Percentiles rank a stretch among this genome's conserved stretches.
Evolutionary conservation across 2,329 filamentous ascomycete genomes (phyloP).

Genomic region (Venturia pyrina): DNA sequence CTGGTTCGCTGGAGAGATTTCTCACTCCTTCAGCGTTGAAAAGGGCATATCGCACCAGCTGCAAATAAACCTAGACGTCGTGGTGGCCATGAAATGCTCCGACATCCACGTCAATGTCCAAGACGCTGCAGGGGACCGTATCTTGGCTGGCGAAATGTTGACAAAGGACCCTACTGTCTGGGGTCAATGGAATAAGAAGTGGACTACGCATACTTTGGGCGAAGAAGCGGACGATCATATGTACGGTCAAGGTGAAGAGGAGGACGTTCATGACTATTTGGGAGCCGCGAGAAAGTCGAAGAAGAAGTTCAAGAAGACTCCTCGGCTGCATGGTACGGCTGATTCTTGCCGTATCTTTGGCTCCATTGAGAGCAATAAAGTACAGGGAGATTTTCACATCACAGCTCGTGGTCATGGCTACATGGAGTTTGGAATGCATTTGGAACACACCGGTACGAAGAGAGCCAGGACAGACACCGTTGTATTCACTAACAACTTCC

Average conservation of each 20-base stretch:
- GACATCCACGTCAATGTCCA: constrained; percentile 96
- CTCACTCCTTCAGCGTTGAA: constrained; percentile 87
- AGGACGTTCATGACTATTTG: constrained; percentile 87
- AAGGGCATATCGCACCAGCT: constrained; percentile 78
- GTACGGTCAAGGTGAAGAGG: constrained; percentile 50
- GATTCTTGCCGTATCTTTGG: constrained; percentile 87
- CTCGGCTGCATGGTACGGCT: constrained; percentile 45
- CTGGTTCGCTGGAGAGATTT: constrained; percentile 78
- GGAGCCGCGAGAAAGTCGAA: constrained; percentile 58
- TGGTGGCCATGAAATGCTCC: constrained; percentile 76
- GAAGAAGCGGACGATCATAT: constrained; percentile 20
- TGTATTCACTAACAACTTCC: constrained; percentile 8
- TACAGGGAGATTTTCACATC: constrained; percentile 97
- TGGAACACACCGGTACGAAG: constrained; percentile 68
- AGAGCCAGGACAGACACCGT: constrained; percentile 1
- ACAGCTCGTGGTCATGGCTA: constrained; percentile 96
- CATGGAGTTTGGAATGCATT: constrained; percentile 64
- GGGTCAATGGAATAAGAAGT: constrained; percentile 68
- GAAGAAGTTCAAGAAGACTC: constrained; percentile 62
- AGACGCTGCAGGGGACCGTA: constrained; percentile 85
- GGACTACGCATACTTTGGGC: constrained; percentile 31
- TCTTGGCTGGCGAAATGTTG: constrained; percentile 68
- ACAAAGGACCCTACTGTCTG: constrained; percentile 70
- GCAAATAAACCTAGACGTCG: constrained; percentile 93
- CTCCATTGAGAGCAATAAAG: constrained; percentile 85